Conservation (phyloP, 2,329 filamentous ascomycete species). For the Tricladium varicosporioides region DNA sequence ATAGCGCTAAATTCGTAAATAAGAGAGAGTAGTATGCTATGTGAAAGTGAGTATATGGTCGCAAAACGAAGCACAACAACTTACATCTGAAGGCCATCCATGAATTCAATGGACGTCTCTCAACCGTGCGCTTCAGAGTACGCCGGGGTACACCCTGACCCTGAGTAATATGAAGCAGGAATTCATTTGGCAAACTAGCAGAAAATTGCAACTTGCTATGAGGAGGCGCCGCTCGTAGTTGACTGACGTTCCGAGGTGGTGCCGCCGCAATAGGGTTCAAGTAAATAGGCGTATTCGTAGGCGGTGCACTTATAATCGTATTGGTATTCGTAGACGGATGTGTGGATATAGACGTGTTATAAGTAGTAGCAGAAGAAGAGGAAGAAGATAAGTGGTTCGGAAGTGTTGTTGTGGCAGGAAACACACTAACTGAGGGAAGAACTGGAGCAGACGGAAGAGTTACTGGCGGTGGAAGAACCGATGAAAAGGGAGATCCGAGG, state of each 20-base stretch:
- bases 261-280: not conserved
- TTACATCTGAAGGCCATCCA: conserved; percentile 15
- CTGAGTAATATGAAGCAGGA: not conserved
- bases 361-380: not conserved
- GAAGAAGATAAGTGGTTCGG: not conserved
- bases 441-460: not conserved
- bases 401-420: not conserved
- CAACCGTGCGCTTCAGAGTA: not conserved
- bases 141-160: not conserved
- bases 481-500: not conserved
- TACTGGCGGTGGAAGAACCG: not conserved
- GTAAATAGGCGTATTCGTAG: not conserved
- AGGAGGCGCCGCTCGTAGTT: not conserved
- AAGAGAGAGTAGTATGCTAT: conserved; percentile 9
- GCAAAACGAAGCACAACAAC: not conserved
- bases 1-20: not conserved
- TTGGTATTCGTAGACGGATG: too few relatives aligned
- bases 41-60: not conserved
- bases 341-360: not conserved
- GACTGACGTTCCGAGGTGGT: not conserved
- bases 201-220: not conserved
- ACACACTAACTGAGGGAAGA: not conserved
- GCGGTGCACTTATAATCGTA: not conserved
- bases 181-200: not conserved
- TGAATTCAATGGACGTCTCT: conserved; percentile 5